Conservation (phyloP, 2,329 filamentous ascomycete species). For the Microsporum canis region DNA sequence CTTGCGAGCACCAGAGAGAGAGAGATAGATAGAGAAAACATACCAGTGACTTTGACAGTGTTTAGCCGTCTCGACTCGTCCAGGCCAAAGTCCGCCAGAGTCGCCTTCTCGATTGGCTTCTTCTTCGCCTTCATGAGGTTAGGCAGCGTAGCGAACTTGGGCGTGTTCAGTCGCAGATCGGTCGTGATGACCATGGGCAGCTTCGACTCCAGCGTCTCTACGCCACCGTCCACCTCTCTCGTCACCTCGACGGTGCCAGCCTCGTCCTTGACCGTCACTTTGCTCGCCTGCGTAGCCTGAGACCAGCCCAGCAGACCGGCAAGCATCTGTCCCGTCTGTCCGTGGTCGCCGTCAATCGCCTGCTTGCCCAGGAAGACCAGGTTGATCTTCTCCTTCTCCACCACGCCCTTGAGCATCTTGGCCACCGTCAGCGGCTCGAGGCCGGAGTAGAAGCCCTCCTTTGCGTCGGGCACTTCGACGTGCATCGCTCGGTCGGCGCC, state of each 20-base stretch:
- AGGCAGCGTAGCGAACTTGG: conserved; percentile 84
- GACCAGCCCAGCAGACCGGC: conserved; percentile 84
- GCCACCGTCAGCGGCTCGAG: conserved; percentile 86
- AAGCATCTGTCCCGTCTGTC: conserved; percentile 96
- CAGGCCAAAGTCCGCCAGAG: conserved; percentile 67
- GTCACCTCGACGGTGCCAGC: conserved; percentile 64
- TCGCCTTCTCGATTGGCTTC: conserved; percentile 94
- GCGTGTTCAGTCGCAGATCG: conserved; percentile 87
- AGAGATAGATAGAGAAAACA: not conserved
- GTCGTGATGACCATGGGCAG: conserved; percentile 92
- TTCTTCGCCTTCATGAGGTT: conserved; percentile 99
- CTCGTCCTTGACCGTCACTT: conserved; percentile 61
- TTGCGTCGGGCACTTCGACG: conserved; percentile 65
- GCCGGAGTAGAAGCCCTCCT: conserved; percentile 38
- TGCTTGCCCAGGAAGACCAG: conserved; percentile 93
- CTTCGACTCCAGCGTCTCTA: conserved; percentile 75
- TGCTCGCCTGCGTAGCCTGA: conserved; percentile 86
- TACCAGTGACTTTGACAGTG: conserved; percentile 77
- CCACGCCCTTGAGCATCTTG: conserved; percentile 72
- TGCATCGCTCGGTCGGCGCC: conserved; percentile 86
- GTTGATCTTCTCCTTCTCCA: conserved; percentile 76
- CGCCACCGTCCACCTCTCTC: conserved; percentile 88
- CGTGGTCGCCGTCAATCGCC: conserved; percentile 92
- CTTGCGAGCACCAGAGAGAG: not conserved
- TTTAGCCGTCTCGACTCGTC: conserved; percentile 67